These are phyloP conservation scores for Trametes elegans DNA, from an alignment of 768 basidiomycete genomes.

Conservation along the genomic window DNA sequence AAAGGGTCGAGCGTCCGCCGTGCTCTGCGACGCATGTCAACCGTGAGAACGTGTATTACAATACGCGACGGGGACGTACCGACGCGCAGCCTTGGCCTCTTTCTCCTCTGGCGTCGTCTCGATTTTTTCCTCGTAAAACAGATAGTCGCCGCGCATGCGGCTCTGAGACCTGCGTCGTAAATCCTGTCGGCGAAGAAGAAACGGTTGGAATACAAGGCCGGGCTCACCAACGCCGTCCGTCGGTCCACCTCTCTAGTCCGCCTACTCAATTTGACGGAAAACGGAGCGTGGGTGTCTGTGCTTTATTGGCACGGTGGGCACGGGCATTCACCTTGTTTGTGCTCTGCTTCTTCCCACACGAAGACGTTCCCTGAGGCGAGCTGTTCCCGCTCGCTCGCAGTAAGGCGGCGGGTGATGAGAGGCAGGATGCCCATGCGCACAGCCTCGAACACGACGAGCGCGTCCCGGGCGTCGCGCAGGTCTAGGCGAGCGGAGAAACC, in stretches of 20 bases:
- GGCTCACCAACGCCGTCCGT: slow-evolving; percentile 71
- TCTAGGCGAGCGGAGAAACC: slow-evolving; percentile 39
- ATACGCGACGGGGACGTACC: slow-evolving; percentile 39
- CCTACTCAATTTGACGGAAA: slow-evolving; percentile 30
- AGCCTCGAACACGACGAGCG: slow-evolving; percentile 73
- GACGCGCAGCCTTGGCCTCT: slow-evolving; percentile 74
- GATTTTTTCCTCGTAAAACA: slow-evolving; percentile 84
- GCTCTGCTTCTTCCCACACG: slow-evolving; percentile 83
- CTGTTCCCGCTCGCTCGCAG: slow-evolving; percentile 66
- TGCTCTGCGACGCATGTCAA: slow-evolving; percentile 39
- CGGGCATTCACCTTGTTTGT: slow-evolving; percentile 40
- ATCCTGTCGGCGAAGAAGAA: not conserved
- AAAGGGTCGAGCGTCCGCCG: slow-evolving; percentile 60
- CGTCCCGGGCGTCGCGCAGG: slow-evolving; percentile 77
- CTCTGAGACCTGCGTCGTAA: slow-evolving; percentile 66
- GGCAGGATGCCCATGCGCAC: slow-evolving; percentile 70
- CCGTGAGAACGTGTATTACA: not conserved
- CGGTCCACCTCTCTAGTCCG: slow-evolving; percentile 71
- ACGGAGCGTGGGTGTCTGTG: slow-evolving; percentile 12
- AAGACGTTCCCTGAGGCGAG: slow-evolving; percentile 74
- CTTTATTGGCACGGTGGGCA: slow-evolving; percentile 21
- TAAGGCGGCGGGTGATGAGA: slow-evolving; percentile 67
- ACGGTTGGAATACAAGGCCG: not conserved
- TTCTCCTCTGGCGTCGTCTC: slow-evolving; percentile 78
- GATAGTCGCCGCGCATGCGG: slow-evolving; percentile 77